Conservation (phyloP, 176 grass and related monocot species). For the Luzula sylvatica region DNA sequence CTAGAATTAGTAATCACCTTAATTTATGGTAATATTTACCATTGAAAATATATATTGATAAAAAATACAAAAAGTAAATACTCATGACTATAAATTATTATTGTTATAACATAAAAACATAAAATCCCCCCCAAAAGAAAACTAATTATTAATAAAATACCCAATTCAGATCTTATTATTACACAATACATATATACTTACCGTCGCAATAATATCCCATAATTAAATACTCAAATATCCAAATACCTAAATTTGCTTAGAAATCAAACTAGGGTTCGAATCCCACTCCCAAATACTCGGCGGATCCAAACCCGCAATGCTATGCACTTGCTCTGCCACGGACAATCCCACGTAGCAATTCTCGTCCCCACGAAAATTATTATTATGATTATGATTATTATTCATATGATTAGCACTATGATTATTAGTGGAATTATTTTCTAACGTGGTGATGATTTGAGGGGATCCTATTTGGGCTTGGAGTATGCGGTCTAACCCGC, state of each 20-base stretch:
- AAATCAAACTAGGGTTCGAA: conserved; percentile 28
- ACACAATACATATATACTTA: no score
- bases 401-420: conserved; percentile 38
- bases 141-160: no score
- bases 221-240: no score
- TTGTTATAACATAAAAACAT: no score
- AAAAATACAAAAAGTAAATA: no score
- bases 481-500: conserved; percentile 40
- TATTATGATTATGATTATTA: conserved; percentile 19
- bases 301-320: conserved; percentile 29
- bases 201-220: no score
- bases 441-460: conserved; percentile 26
- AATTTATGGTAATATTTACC: no score
- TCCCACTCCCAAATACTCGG: conserved; percentile 39
- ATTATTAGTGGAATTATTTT: not conserved
- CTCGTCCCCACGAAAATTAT: conserved; percentile 25
- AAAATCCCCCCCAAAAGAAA: no score
- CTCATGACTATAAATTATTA: no score
- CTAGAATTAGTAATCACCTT: no score
- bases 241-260: conserved; percentile 35
- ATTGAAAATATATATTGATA: no score
- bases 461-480: conserved; percentile 45
- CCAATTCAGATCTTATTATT: no score
- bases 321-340: conserved; percentile 31
- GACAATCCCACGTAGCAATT: conserved; percentile 27